Base-by-base conservation (phyloP, 306 rosid species). In the Erythrophleum fordii region DNA sequence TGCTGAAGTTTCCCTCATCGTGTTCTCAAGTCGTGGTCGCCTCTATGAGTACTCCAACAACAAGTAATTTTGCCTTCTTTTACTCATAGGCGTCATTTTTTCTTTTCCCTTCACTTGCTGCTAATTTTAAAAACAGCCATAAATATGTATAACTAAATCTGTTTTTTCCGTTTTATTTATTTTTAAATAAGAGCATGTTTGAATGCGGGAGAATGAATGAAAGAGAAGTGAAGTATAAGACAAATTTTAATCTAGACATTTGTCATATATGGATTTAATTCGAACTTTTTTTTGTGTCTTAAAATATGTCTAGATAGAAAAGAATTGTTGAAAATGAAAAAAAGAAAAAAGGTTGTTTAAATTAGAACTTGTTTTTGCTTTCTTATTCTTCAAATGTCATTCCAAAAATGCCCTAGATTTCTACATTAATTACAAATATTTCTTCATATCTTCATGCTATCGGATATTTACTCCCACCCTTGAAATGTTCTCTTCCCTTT, bases 21-120 rank as follows among this genome's bases (percentile, higher is more conserved):
- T 91, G 87, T 95, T 93, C 92, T 95, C 99, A 13, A 93, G 83
- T 67, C 97, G 97, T 48, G 99, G 99, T 11, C 86, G 97, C 10
- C 97, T 93, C 72, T 95, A 93, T 48, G 97, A 95, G 83, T 95
- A 89, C 80, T 89, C 99, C 0, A 95, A 89, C 84, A 91, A 87
- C 92, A 93, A 88, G 97, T 93, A 86, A 70, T 31, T 70, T 2
- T 8, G 17, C 29, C 8, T 14, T 8, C 3, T 35, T 16, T 68
- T 17, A 31, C 4, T 31, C 35, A 31, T 31, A 31, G 4, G 35
- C 35, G 35, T 16, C 18, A 12, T 8, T 11, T 44, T 44, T 1
- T 44, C 1, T 4, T 31, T 31, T 4, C 1, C 34, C 34, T 31
- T 1, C 2, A 1, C 34, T 31, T 31, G 34, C 34, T 31, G 34